Percentiles rank a stretch among this genome's conserved stretches.
These are phyloP conservation scores for Camelina neglecta DNA, from an alignment of 345 rosid genomes.

Conservation along the genomic window DNA sequence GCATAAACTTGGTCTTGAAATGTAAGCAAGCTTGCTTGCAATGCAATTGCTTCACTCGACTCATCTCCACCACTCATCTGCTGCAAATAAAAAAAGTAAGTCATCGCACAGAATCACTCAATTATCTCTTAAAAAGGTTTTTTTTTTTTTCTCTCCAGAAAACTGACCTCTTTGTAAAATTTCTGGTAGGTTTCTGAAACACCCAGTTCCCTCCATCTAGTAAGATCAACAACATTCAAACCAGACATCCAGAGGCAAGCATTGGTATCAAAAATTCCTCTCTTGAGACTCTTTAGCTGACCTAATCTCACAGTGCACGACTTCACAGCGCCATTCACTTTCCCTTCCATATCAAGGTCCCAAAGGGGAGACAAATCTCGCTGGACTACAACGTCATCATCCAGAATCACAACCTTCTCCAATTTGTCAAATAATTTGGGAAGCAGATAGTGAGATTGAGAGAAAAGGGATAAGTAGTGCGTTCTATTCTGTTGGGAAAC, in stretches of 20 bases:
- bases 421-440: slow-evolving; percentile 71
- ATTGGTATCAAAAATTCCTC: slow-evolving; percentile 47
- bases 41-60: slow-evolving; percentile 56
- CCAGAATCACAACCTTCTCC: slow-evolving; percentile 75
- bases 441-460: slow-evolving; percentile 79
- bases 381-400: slow-evolving; percentile 92
- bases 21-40: slow-evolving; percentile 78
- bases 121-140: background rate
- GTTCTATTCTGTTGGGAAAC: slow-evolving; percentile 64
- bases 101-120: slow-evolving; percentile 17
- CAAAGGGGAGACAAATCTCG: slow-evolving; percentile 76
- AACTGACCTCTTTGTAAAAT: slow-evolving; percentile 63
- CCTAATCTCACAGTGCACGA: slow-evolving; percentile 73
- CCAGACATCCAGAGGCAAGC: slow-evolving; percentile 96
- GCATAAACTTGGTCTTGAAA: slow-evolving; percentile 70
- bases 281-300: slow-evolving; percentile 61
- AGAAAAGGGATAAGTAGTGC: slow-evolving; percentile 75
- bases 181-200: slow-evolving; percentile 63
- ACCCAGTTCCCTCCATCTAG: slow-evolving; percentile 70
- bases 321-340: slow-evolving; percentile 79
- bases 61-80: slow-evolving; percentile 54
- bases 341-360: slow-evolving; percentile 78
- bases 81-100: slow-evolving; percentile 10
- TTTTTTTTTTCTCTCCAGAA: background rate
- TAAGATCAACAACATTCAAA: slow-evolving; percentile 80